Conservation (phyloP, 129 eudicot genomes). For the Daucus carota region DNA sequence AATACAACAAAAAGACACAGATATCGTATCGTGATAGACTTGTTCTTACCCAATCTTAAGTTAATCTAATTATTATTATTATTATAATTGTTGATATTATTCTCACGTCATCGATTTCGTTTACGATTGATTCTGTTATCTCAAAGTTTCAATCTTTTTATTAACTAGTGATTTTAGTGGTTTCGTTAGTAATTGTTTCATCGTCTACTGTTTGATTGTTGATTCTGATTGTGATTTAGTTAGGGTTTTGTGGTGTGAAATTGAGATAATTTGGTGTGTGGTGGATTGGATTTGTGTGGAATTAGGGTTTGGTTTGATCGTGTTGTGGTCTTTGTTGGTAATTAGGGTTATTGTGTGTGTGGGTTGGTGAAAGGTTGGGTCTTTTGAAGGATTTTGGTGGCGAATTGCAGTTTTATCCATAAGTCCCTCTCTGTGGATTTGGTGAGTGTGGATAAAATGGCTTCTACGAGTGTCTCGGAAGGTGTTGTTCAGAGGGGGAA, state of each 20-base stretch:
- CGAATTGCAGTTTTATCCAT: background rate
- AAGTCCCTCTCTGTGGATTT: conserved; percentile 4
- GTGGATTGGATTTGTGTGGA: background rate
- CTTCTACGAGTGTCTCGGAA: conserved; percentile 48
- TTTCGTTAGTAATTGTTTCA: background rate
- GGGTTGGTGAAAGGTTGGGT: conserved; percentile 11
- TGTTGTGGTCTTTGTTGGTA: background rate
- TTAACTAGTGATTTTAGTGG: conserved; percentile 18
- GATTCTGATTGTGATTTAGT: conserved; percentile 3
- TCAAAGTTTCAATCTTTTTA: background rate
- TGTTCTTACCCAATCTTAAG: conserved; percentile 27
- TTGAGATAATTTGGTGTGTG: conserved; percentile 13
- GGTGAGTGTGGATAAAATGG: conserved; percentile 48
- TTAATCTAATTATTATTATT: conserved; percentile 19
- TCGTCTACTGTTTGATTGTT: background rate
- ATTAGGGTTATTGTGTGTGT: background rate
- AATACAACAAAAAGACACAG: conserved; percentile 14
- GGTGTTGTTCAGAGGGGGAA: conserved; percentile 60
- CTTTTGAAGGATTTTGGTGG: background rate
- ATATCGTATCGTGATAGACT: conserved; percentile 31
- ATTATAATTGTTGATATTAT: background rate
- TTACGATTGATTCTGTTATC: conserved; percentile 6
- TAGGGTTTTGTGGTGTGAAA: conserved; percentile 29
- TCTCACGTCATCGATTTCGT: conserved; percentile 31
- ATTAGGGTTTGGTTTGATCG: conserved; percentile 1